Evolutionary conservation across 331 rosid genomes (phyloP).

Genomic region (Dryas integrifolia): DNA sequence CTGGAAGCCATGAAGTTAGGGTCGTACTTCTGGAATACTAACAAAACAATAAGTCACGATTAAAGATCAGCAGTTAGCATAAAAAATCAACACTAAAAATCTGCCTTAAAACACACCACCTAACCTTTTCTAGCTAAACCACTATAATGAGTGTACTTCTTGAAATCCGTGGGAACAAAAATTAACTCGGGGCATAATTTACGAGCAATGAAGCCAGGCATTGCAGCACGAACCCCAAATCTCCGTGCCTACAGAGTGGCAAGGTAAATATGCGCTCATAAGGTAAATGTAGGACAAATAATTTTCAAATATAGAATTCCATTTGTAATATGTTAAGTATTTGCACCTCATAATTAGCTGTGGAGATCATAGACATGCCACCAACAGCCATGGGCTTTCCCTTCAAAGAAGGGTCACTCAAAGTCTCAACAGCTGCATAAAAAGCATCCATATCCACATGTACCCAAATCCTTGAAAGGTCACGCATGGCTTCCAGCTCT

Average conservation of each 20-base stretch:
- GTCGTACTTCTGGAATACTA: slow-evolving; percentile 78
- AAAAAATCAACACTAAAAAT: slow-evolving; percentile 2
- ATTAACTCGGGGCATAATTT: slow-evolving; percentile 81
- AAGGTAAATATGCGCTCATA: background rate
- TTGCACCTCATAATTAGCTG: slow-evolving; percentile 93
- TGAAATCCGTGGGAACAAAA: slow-evolving; percentile 75
- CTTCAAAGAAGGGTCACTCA: slow-evolving; percentile 60
- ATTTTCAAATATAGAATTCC: background rate
- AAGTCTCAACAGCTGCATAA: slow-evolving; percentile 90
- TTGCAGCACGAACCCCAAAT: slow-evolving; percentile 94
- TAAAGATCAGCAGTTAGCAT: slow-evolving; percentile 15
- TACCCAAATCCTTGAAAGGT: slow-evolving; percentile 83
- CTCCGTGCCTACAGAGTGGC: slow-evolving; percentile 61
- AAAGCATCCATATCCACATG: slow-evolving; percentile 99
- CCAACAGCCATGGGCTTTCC: slow-evolving; percentile 96
- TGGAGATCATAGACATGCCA: slow-evolving; percentile 80
- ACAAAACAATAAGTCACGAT: slow-evolving; percentile 11
- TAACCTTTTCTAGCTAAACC: slow-evolving; percentile 76
- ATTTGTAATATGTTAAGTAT: background rate
- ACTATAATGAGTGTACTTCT: slow-evolving; percentile 66
- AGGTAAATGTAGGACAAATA: background rate
- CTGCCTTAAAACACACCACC: slow-evolving; percentile 18
- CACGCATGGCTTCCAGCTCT: slow-evolving; percentile 74
- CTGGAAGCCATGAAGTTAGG: slow-evolving; percentile 85
- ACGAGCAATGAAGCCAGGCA: slow-evolving; percentile 95